phyloP scores from a whole-genome alignment of 306 rosid species.

The Oxytropis ochrocephala region DNA sequence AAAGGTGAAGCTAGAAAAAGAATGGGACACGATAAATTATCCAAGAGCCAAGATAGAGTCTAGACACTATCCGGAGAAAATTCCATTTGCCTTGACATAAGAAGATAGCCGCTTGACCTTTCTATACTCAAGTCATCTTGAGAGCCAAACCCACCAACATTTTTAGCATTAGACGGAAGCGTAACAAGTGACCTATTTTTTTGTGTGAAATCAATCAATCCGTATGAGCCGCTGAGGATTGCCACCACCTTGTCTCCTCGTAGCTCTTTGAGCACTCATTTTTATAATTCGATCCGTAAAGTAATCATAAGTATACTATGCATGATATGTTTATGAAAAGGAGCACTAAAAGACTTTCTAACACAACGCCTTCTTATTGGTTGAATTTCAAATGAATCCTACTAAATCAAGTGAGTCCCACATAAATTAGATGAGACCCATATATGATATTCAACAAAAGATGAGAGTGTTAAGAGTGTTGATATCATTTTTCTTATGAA shows the following conservation, averaged over 20 bases:
- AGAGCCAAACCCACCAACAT: constrained; percentile 18
- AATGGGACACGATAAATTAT: too few relatives aligned
- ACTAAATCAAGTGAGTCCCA: too few relatives aligned
- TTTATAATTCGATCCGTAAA: constrained; percentile 52
- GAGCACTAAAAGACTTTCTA: too few relatives aligned
- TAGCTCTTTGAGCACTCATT: constrained; percentile 70
- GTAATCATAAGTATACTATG: constrained; percentile 1
- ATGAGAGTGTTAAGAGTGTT: too few relatives aligned
- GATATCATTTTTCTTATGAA: too few relatives aligned
- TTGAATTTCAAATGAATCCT: too few relatives aligned
- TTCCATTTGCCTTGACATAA: not conserved
- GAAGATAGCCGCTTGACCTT: constrained; percentile 10
- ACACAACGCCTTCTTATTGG: too few relatives aligned
- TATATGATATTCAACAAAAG: too few relatives aligned
- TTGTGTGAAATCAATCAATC: constrained; percentile 46
- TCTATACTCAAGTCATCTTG: not conserved
- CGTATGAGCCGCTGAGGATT: constrained; percentile 68
- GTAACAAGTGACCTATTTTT: too few relatives aligned
- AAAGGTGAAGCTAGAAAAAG: too few relatives aligned
- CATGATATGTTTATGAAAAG: not conserved
- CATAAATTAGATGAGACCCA: too few relatives aligned
- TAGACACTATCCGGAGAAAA: not conserved
- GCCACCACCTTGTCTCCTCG: constrained; percentile 51
- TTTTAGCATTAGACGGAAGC: constrained; percentile 15
- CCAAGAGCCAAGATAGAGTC: constrained; percentile 6